phyloP scores from a whole-genome alignment of 495 filamentous ascomycete species.

The Aspergillus bridgeri region DNA sequence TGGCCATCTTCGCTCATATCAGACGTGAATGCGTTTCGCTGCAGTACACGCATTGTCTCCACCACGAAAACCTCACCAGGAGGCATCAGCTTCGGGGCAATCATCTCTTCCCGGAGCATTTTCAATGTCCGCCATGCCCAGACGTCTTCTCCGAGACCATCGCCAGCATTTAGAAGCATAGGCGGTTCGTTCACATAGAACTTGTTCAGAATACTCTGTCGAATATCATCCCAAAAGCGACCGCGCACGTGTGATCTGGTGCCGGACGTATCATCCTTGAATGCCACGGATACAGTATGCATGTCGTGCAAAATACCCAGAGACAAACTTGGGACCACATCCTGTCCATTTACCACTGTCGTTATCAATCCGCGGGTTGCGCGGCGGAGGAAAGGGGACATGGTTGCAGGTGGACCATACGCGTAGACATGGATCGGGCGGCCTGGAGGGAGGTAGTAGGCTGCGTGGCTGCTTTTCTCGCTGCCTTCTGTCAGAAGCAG shows the following conservation, averaged over 20 bases:
- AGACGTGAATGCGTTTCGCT: constrained; percentile 54
- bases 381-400: constrained; percentile 68
- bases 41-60: constrained; percentile 58
- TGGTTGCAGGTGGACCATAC: constrained; percentile 70
- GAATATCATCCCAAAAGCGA: constrained; percentile 63
- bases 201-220: constrained; percentile 42
- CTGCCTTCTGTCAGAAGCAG: constrained; percentile 31
- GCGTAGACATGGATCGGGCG: constrained; percentile 76
- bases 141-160: constrained; percentile 58
- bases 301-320: constrained; percentile 74
- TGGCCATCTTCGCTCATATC: constrained; percentile 29
- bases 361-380: constrained; percentile 75
- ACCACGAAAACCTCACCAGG: constrained; percentile 75
- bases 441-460: constrained; percentile 57
- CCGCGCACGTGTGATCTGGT: constrained; percentile 63
- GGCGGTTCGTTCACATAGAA: constrained; percentile 47
- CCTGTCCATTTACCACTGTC: constrained; percentile 67
- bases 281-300: constrained; percentile 64
- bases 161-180: constrained; percentile 39
- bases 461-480: constrained; percentile 16
- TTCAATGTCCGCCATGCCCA: constrained; percentile 71
- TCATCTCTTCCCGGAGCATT: constrained; percentile 64
- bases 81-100: constrained; percentile 65
- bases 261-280: constrained; percentile 65
- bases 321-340: constrained; percentile 71